Percentiles rank a stretch among this genome's conserved stretches.
Evolutionary conservation across 1,139 yeast genomes (phyloP).

Genomic region (Entelexis paramagnoliae): DNA sequence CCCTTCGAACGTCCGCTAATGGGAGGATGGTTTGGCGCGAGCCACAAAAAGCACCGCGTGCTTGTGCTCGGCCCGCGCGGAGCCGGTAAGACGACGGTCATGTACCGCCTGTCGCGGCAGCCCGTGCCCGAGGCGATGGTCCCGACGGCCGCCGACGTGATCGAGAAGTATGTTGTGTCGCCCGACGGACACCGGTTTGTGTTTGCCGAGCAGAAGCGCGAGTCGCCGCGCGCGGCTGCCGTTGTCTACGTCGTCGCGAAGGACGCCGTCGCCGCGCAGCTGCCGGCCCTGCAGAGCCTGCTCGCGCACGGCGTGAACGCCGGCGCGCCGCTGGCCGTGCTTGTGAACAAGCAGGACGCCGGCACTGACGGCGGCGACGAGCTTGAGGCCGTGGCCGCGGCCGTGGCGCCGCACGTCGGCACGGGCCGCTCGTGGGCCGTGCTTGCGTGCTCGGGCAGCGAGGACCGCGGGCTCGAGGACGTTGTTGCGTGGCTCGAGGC

Average conservation of each 20-base stretch:
- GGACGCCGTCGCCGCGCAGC: slow-evolving; percentile 82
- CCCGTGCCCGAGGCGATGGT: slow-evolving; percentile 93
- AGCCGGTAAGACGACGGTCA: slow-evolving; percentile 19
- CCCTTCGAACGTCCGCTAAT: background rate
- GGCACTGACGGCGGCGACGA: slow-evolving; percentile 9
- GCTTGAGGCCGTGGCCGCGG: slow-evolving; percentile 23
- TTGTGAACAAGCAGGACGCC: slow-evolving; percentile 94
- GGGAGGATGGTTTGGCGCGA: slow-evolving; percentile 14
- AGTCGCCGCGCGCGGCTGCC: slow-evolving; percentile 90
- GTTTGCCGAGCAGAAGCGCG: slow-evolving; percentile 89
- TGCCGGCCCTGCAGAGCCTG: slow-evolving; percentile 81
- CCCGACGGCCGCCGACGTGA: slow-evolving; percentile 94
- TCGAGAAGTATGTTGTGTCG: slow-evolving; percentile 58
- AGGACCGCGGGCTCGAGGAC: slow-evolving; percentile 4
- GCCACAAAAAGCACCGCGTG: slow-evolving; percentile 11
- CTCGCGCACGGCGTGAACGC: slow-evolving; percentile 78
- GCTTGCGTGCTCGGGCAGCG: slow-evolving; percentile 10
- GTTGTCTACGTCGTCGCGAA: slow-evolving; percentile 93
- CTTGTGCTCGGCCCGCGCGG: slow-evolving; percentile 13
- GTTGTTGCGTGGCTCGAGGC: slow-evolving; percentile 17
- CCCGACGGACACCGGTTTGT: slow-evolving; percentile 84
- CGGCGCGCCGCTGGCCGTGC: slow-evolving; percentile 80
- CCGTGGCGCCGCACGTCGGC: slow-evolving; percentile 20
- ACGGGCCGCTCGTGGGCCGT: slow-evolving; percentile 18
- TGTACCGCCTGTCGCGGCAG: slow-evolving; percentile 38